Conservation (phyloP, 2,329 filamentous ascomycete species). For the Pseudogymnoascus pannorum region DNA sequence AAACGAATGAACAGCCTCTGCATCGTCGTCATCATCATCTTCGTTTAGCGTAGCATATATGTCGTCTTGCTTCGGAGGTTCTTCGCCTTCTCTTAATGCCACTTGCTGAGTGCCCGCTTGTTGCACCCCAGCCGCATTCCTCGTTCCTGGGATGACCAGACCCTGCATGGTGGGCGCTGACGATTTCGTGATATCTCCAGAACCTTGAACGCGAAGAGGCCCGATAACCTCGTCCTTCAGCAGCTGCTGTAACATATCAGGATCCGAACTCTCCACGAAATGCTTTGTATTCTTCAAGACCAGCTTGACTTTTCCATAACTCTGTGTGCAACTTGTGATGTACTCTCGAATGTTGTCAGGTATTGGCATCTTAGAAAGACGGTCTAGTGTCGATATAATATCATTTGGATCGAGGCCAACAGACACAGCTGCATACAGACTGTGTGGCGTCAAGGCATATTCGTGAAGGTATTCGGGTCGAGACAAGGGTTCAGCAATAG, state of each 20-base stretch:
- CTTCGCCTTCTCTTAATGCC: constrained; percentile 38
- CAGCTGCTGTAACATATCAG: constrained; percentile 77
- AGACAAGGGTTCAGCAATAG: constrained; percentile 87
- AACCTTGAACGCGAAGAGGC: constrained; percentile 63
- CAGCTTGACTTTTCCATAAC: constrained; percentile 91
- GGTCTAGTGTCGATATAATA: constrained; percentile 82
- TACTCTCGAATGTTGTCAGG: constrained; percentile 75
- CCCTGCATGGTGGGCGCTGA: constrained; percentile 80
- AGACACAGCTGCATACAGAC: constrained; percentile 89
- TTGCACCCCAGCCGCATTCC: constrained; percentile 80
- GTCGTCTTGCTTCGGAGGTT: constrained; percentile 53
- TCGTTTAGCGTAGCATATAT: constrained; percentile 67
- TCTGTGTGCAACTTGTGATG: constrained; percentile 69
- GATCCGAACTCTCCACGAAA: constrained; percentile 87
- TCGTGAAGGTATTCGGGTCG: constrained; percentile 88
- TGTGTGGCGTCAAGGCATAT: constrained; percentile 85
- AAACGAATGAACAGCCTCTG: constrained; percentile 86
- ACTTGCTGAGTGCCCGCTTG: constrained; percentile 50
- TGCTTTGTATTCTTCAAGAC: constrained; percentile 93
- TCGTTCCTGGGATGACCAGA: constrained; percentile 89
- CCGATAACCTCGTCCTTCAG: constrained; percentile 79
- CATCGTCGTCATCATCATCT: constrained; percentile 78
- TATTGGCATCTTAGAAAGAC: constrained; percentile 80
- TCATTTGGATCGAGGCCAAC: constrained; percentile 85
- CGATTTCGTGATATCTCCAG: constrained; percentile 66